Evolutionary conservation across 2,329 filamentous ascomycete species (phyloP).

Genomic region (Penicillium sp.): DNA sequence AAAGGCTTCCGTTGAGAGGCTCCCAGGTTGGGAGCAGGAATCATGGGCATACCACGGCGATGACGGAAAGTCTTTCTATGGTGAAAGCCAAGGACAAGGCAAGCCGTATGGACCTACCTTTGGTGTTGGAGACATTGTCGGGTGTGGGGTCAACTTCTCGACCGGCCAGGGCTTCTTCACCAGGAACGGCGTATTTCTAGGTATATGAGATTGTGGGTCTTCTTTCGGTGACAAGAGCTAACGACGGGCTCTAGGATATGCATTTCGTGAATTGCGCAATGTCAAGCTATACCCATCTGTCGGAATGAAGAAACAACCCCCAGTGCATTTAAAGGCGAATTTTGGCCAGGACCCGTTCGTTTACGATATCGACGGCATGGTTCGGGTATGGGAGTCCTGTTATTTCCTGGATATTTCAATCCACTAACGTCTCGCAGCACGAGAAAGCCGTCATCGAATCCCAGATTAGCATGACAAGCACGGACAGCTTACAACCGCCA

Average conservation of each 20-base stretch:
- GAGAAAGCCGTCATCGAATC: slow-evolving; percentile 61
- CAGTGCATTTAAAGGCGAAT: slow-evolving; percentile 60
- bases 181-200: slow-evolving; percentile 61
- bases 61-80: slow-evolving; percentile 64
- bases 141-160: slow-evolving; percentile 65
- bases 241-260: slow-evolving; percentile 53
- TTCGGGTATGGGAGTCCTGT: slow-evolving; percentile 59
- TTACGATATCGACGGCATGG: slow-evolving; percentile 86
- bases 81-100: slow-evolving; percentile 54
- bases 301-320: slow-evolving; percentile 64
- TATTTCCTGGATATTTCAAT: neutral
- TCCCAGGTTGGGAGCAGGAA: slow-evolving; percentile 66
- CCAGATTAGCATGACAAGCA: slow-evolving; percentile 61
- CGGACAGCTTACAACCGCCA: slow-evolving; percentile 62
- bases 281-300: slow-evolving; percentile 56
- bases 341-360: slow-evolving; percentile 74
- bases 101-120: slow-evolving; percentile 63
- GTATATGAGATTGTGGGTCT: slow-evolving; percentile 46
- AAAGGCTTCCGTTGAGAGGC: slow-evolving; percentile 59
- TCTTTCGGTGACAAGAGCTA: neutral
- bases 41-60: slow-evolving; percentile 69
- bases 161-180: slow-evolving; percentile 65
- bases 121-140: slow-evolving; percentile 59
- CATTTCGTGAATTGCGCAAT: slow-evolving; percentile 47
- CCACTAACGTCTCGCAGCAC: slow-evolving; percentile 43